These are phyloP conservation scores for Dioszegia aurantiaca DNA, from an alignment of 768 basidiomycete species.

Conservation along the genomic window DNA sequence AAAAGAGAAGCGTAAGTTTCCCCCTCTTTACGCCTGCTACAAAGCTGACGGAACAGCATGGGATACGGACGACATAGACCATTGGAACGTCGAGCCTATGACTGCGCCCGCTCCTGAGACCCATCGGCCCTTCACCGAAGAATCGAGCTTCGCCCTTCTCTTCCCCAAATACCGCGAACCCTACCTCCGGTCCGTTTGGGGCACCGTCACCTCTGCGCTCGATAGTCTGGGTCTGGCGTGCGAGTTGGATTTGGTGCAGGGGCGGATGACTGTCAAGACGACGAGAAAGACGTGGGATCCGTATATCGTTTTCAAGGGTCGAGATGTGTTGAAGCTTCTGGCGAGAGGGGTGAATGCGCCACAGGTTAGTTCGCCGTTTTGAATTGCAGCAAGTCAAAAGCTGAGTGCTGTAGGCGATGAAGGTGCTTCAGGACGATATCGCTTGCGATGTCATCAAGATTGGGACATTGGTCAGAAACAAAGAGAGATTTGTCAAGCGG, in stretches of 20 bases:
- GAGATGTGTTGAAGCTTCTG: conserved; percentile 91
- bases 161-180: conserved; percentile 96
- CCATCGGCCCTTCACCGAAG: conserved; percentile 68
- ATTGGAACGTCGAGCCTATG: conserved; percentile 93
- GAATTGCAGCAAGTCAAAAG: background rate
- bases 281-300: conserved; percentile 97
- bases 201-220: conserved; percentile 76
- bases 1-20: conserved; percentile 85
- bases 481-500: conserved; percentile 93
- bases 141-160: conserved; percentile 95
- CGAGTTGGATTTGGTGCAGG: conserved; percentile 89
- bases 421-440: conserved; percentile 80
- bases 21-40: no score
- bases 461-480: conserved; percentile 87
- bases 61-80: conserved; percentile 99
- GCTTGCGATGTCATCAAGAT: conserved; percentile 99
- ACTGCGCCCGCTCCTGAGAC: conserved; percentile 63
- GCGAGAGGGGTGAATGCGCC: conserved; percentile 80
- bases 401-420: conserved; percentile 59
- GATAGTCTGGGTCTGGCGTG: conserved; percentile 73
- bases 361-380: conserved; percentile 26
- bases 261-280: conserved; percentile 94
- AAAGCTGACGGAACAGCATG: conserved; percentile 63
- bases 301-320: conserved; percentile 90
- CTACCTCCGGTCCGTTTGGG: conserved; percentile 92